These are phyloP conservation scores for Neonothopanus nambi DNA, from an alignment of 1,284 basidiomycete species.

Conservation along the genomic window DNA sequence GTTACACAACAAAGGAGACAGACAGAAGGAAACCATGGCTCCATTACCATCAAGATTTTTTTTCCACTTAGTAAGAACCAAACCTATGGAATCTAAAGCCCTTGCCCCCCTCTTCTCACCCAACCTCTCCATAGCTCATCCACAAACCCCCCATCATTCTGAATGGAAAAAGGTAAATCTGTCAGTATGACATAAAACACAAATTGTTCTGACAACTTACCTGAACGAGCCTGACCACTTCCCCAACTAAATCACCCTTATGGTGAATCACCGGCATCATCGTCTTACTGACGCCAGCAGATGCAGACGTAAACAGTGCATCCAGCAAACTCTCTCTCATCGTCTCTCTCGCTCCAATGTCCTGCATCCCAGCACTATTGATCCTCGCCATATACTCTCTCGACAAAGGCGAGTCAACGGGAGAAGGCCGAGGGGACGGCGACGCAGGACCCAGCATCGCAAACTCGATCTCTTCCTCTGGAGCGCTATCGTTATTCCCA, in stretches of 20 bases:
- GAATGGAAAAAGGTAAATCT: background rate
- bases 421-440: no score
- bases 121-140: background rate
- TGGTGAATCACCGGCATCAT: background rate
- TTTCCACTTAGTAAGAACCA: no score
- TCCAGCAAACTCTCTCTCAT: background rate
- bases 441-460: no score
- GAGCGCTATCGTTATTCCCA: no score
- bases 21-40: no score
- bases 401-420: no score
- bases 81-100: no score
- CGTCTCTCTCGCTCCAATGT: background rate
- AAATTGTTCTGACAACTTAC: background rate
- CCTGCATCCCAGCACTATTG: no score
- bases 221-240: conserved; percentile 4
- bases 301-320: background rate
- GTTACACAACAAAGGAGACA: no score
- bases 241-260: background rate
- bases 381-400: no score
- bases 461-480: no score
- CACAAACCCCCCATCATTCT: background rate
- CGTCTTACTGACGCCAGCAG: background rate
- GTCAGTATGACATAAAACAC: background rate
- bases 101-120: background rate
- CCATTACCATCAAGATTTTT: no score